Conservation (phyloP, 2,329 filamentous ascomycete species). For the Emergomyces orientalis region DNA sequence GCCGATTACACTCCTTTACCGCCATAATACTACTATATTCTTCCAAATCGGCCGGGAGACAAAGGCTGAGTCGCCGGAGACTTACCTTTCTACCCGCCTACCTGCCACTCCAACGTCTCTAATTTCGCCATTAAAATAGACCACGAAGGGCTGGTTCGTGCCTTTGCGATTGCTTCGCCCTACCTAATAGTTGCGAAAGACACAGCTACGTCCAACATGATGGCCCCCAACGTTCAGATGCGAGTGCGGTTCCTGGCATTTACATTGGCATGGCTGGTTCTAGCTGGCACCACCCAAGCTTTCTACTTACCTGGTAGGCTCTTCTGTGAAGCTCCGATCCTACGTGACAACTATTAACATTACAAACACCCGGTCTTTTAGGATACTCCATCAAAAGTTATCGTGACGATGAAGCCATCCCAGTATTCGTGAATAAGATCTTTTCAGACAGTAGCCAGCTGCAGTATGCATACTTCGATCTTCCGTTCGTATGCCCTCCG, state of each 20-base stretch:
- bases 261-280: slow-evolving; percentile 38
- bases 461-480: slow-evolving; percentile 84
- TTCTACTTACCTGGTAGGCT: slow-evolving; percentile 78
- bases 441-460: slow-evolving; percentile 82
- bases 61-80: neutral
- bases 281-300: slow-evolving; percentile 49
- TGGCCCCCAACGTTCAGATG: slow-evolving; percentile 20
- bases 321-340: slow-evolving; percentile 9
- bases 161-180: neutral
- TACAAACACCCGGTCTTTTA: slow-evolving; percentile 24
- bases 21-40: neutral
- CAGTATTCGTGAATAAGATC: slow-evolving; percentile 83
- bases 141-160: neutral
- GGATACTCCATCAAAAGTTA: slow-evolving; percentile 81
- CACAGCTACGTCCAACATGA: slow-evolving; percentile 12
- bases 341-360: neutral
- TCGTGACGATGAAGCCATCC: slow-evolving; percentile 63
- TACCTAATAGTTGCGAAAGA: neutral
- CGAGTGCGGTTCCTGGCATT: slow-evolving; percentile 28
- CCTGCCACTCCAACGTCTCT: neutral
- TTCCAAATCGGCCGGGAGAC: neutral
- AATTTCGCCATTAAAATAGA: neutral
- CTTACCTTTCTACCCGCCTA: neutral
- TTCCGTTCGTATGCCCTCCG: slow-evolving; percentile 77
- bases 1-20: slow-evolving; percentile 43